Conservation (phyloP, 169 alveolate species). For the Babesia caballi region DNA sequence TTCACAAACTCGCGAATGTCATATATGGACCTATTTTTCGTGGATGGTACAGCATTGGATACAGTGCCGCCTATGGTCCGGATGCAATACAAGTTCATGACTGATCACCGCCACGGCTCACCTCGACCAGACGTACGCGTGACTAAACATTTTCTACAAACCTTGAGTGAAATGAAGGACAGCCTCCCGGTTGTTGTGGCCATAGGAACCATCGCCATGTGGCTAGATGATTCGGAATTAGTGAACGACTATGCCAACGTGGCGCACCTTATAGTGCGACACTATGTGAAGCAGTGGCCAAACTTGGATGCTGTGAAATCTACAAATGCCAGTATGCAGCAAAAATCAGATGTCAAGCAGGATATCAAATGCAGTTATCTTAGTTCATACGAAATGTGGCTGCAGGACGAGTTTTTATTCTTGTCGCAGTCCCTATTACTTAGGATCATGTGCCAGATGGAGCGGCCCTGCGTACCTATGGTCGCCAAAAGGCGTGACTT, state of each 20-base stretch:
- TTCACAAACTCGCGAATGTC: not conserved
- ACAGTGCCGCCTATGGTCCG: not conserved
- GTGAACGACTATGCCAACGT: not conserved
- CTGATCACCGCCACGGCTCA: not conserved
- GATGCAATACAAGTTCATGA: conserved; percentile 15
- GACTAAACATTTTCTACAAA: not conserved
- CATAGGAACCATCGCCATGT: not conserved
- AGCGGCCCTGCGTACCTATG: not conserved
- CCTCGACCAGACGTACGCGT: not conserved
- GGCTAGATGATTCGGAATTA: conserved; percentile 3
- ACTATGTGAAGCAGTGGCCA: not conserved
- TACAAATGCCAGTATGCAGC: not conserved
- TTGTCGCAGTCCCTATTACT: not conserved
- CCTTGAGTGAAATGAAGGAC: not conserved
- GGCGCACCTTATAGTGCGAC: not conserved
- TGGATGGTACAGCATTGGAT: conserved; percentile 5
- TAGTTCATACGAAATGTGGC: conserved; percentile 1
- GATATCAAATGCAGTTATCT: not conserved
- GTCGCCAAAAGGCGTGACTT: not conserved
- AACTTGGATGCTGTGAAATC: not conserved
- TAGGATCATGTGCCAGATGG: conserved; percentile 2
- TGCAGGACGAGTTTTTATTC: conserved; percentile 19
- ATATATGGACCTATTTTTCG: conserved; percentile 1
- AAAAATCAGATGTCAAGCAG: not conserved
- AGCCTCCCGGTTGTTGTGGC: not conserved